A percentile compares a stretch with the other conserved stretches of the same genome.
phyloP scores from a whole-genome alignment of 1,284 basidiomycete species.

The Trichosporon ovoides region DNA sequence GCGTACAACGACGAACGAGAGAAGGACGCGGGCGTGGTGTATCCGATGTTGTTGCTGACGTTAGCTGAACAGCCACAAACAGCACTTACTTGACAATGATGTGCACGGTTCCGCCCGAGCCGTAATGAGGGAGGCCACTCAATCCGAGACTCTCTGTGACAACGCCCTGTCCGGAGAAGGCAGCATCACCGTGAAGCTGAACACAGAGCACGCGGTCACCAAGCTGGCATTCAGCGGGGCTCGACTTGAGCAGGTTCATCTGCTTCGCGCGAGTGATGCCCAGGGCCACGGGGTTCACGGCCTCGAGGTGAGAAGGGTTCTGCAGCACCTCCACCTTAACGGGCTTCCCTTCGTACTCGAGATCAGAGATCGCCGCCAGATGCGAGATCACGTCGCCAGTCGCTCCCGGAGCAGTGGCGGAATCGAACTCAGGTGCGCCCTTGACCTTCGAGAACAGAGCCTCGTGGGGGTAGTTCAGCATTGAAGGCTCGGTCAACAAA shows the following conservation, averaged over 20 bases:
- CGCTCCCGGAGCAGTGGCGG: conserved; percentile 60
- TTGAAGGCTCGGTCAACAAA: conserved; percentile 62
- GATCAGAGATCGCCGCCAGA: conserved; percentile 53
- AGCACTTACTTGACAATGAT: conserved; percentile 77
- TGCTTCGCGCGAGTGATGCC: conserved; percentile 90
- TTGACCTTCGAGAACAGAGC: conserved; percentile 79
- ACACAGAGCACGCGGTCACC: conserved; percentile 82
- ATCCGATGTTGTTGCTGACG: conserved; percentile 63
- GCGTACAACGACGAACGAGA: conserved; percentile 80
- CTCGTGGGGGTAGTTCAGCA: conserved; percentile 62
- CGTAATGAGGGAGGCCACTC: conserved; percentile 80
- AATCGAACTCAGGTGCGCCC: conserved; percentile 62
- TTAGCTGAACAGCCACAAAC: neutral
- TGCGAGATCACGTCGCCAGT: conserved; percentile 83
- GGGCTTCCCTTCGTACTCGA: conserved; percentile 49
- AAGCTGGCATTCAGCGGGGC: conserved; percentile 62
- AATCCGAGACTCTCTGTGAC: conserved; percentile 79
- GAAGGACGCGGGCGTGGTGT: conserved; percentile 75
- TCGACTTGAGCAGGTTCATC: conserved; percentile 66
- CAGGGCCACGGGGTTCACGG: conserved; percentile 74
- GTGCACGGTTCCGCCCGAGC: conserved; percentile 79
- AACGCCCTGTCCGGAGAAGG: conserved; percentile 81
- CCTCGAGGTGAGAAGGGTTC: conserved; percentile 84
- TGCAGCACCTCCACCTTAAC: conserved; percentile 71
- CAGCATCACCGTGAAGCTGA: conserved; percentile 83